Base-by-base conservation (phyloP, 495 filamentous ascomycete genomes). In the Copromyces sp. region DNA sequence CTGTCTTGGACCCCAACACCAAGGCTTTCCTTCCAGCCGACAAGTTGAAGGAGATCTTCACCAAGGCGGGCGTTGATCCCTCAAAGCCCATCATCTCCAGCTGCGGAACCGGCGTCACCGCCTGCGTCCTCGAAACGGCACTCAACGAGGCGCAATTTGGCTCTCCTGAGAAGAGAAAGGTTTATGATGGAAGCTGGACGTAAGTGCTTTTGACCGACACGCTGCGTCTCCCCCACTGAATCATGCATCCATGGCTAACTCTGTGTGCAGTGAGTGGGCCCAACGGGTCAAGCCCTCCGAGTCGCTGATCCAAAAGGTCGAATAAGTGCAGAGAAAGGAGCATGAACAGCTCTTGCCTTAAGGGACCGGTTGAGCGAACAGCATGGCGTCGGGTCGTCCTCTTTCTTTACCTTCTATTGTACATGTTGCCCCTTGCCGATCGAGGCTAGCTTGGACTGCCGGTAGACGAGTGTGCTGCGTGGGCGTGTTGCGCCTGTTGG, bases 171-270 rank as follows among this genome's bases (percentile, higher is more conserved):
- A 89, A 89, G 53, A 88, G 92, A 73, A 90, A 87, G 77, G 84
- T 98, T 37, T 99, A 99, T 79, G 95, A 98, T 85, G 95, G 95
- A 17, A 97, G 94, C 77, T 98, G 95, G 95, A 97, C 95, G 92
- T 96, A 80, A 91, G 93, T 93, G 16, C 44, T n/a, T 9, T 20
- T 20, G 14, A 16, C 11, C 29, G 4, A 38, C 11, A n/a, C 35
- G 20, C 40, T 44, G 35, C 9, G 29, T 45, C 69, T n/a, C 8
- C n/a, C 11, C 35, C 39, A 17, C 32, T 24, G 9, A 24, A 69
- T 14, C 1, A 65, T 65, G 4, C 11, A 20, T 17, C n/a, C 3
- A 12, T 29, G 7, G 41, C n/a, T 45, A 29, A 45, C 11, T 24
- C 35, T 68, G 40, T 40, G 32, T 39, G n/a, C 74, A 92, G 89